Evolutionary conservation across 257 asterid genomes (phyloP), one percentile per base, ranked within the genome.

Genomic region (Plantago major): DNA sequence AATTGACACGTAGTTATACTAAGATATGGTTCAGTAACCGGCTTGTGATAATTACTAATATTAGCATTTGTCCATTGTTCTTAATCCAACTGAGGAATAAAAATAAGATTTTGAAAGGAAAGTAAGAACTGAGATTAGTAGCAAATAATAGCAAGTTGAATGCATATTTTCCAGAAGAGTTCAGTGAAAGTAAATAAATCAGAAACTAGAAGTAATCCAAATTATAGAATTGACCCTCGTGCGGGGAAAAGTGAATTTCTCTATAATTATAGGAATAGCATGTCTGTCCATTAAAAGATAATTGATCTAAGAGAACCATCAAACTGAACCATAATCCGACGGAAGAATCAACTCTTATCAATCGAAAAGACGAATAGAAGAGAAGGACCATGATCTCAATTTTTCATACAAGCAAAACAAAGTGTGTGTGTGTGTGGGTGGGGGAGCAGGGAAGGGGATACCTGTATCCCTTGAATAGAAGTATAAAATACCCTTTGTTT

Each of bases 41-140:
- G 47, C 71, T 44, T 43, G 22, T 40, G 26, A 16, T 56, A 57
- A 33, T 33, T 33, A 33, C 7, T 55, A 56, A 43, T 72, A 28
- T 33, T 33, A 66, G 9, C 10, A 46, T 6, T 42, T 63, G 45
- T 50, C 55, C 53, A 33, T 37, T 40, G 55, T 70, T 45, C 19
- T 14, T 33, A 60, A 22, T 47, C 46, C 63, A 71, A 65, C 45
- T 54, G 12, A n/a, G 16, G 45, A 15, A 56, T 40, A 48, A 19
- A 30, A 50, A 50, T 17, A 50, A 50, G 14, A 50, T 50, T 50
- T 50, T 30, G 8, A 62, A 51, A 37, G 49, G 15, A 38, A 14
- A 38, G 46, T 33, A 57, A 26, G 42, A n/a, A 52, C 22, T 10
- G 43, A 53, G 38, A 50, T 67, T 51, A 53, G 46, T 40, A 51